These are phyloP conservation scores for Phytomonas francai DNA, from an alignment of 208 protist genomes.

Conservation along the genomic window DNA sequence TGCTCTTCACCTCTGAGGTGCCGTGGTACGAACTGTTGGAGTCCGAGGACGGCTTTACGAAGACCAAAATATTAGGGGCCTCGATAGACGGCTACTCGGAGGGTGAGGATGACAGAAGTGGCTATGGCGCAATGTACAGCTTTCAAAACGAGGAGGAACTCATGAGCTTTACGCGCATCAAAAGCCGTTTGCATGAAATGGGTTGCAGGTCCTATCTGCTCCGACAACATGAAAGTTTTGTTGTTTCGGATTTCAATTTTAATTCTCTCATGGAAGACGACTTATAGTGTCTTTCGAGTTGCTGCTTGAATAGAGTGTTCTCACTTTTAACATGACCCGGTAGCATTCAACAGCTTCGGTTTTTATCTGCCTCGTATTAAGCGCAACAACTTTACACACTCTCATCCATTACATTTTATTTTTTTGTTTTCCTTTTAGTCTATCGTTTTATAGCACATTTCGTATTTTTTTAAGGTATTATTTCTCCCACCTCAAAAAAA, in stretches of 20 bases:
- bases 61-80: constrained; percentile 4
- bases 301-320: background rate
- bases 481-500: constrained; percentile 1
- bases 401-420: background rate
- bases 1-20: constrained; percentile 68
- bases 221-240: constrained; percentile 54
- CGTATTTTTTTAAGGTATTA: background rate
- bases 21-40: constrained; percentile 61
- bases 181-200: constrained; percentile 75
- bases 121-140: constrained; percentile 37
- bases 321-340: background rate
- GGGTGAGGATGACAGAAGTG: constrained; percentile 76
- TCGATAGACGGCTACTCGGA: constrained; percentile 50
- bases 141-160: constrained; percentile 79
- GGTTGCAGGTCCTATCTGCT: constrained; percentile 57
- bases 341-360: background rate
- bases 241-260: constrained; percentile 53
- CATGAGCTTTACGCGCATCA: constrained; percentile 63
- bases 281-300: background rate
- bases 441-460: background rate
- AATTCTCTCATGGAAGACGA: constrained; percentile 6
- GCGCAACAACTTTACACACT: background rate
- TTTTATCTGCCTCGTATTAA: background rate
- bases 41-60: constrained; percentile 1
- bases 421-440: background rate